phyloP scores from a whole-genome alignment of 2,329 filamentous ascomycete genomes.

The Neofusicoccum kwambonambiense region DNA sequence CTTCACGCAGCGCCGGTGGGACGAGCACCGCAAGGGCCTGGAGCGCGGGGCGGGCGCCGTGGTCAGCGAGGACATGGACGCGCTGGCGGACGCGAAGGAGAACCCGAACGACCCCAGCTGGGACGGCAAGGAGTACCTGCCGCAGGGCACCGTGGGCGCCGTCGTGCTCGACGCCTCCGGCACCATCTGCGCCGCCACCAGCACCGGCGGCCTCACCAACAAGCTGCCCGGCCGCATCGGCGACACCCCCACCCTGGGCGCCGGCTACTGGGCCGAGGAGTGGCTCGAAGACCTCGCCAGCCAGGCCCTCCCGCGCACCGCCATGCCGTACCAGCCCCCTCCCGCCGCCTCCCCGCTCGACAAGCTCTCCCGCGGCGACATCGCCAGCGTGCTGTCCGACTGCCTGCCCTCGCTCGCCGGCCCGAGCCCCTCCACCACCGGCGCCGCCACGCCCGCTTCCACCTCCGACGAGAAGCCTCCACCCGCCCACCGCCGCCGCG shows the following conservation, averaged over 20 bases:
- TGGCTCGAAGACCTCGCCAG: slow-evolving; percentile 57
- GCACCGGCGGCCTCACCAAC: slow-evolving; percentile 79
- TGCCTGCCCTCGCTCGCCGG: slow-evolving; percentile 54
- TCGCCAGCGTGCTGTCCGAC: slow-evolving; percentile 56
- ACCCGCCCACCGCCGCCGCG: slow-evolving; percentile 28
- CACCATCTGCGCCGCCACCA: slow-evolving; percentile 65
- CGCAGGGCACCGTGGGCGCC: slow-evolving; percentile 81
- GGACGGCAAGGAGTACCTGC: slow-evolving; percentile 65
- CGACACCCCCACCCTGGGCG: slow-evolving; percentile 79
- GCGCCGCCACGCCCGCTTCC: slow-evolving; percentile 31
- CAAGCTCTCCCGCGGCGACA: slow-evolving; percentile 31
- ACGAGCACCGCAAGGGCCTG: slow-evolving; percentile 68
- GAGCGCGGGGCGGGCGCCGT: slow-evolving; percentile 38
- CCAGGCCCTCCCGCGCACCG: slow-evolving; percentile 8
- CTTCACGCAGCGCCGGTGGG: slow-evolving; percentile 75
- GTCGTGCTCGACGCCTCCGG: slow-evolving; percentile 78
- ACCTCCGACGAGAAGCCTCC: neutral
- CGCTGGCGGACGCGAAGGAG: neutral
- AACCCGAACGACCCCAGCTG: slow-evolving; percentile 45
- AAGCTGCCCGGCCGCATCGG: slow-evolving; percentile 83
- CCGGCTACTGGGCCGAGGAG: slow-evolving; percentile 87
- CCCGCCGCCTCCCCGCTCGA: slow-evolving; percentile 25
- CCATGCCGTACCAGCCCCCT: slow-evolving; percentile 24
- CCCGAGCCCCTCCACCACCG: neutral
- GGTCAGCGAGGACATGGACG: neutral